Evolutionary conservation across 306 rosid genomes (phyloP), one percentile per base, ranked within the genome.

Genomic region (Aeschynomene evenia): DNA sequence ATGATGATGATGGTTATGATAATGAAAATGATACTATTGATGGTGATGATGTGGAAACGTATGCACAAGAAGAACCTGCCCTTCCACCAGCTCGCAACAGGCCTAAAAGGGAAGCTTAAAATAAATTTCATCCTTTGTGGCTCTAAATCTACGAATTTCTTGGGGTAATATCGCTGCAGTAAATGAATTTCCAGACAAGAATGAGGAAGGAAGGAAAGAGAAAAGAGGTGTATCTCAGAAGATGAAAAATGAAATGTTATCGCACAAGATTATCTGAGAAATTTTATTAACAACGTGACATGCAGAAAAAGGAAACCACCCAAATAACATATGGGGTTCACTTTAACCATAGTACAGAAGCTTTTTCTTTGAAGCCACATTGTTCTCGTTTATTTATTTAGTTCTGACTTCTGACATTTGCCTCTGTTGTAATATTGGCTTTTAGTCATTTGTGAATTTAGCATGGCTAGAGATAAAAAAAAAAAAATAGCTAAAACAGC

Each of bases 21-120:
- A 80, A 80, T 2, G 79, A 54, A 1, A 66, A 14, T 7, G 81
- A 69, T 0, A 4, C 13, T 1, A 4, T 4, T 3, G 45, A 75
- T 1, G 78, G 53, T 0, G 76, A 51, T 19, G 85, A 71, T 45
- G 26, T 10, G 18, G 85, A 71, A 39, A 46, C 75, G 63, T 37
- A 57, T 43, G 28, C 62, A 50, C 81, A 82, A 82, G 77, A 86
- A 66, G 81, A 88, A 79, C 80, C 85, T 60, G 78, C 85, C 58
- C 83, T 84, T 73, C 80, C 94, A 42, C 83, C 85, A 7, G 71
- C 88, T 72, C 96, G 94, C 13, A 88, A 90, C 67, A 83, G 98
- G 45, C 97, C 98, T 6, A 93, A 78, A 76, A 90, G 90, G 66
- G 96, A 85, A 74, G 85, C 79, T 49, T 84, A 86, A 74, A 23